phyloP scores from a whole-genome alignment of 2,329 filamentous ascomycete species.

The Penicillium sp. region DNA sequence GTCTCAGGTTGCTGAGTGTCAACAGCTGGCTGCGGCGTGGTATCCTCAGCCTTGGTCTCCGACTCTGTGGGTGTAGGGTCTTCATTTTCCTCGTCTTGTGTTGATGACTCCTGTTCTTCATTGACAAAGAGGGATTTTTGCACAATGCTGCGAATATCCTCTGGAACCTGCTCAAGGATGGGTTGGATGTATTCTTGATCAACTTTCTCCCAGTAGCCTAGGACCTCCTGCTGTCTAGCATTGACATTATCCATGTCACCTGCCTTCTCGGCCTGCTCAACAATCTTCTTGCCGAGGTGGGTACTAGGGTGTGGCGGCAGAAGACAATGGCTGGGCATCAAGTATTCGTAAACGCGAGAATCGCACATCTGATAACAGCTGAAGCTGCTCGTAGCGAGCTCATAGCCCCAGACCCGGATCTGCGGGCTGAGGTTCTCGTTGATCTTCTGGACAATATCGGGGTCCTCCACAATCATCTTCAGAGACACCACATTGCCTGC shows the following conservation, averaged over 20 bases:
- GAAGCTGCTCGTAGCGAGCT: conserved; percentile 85
- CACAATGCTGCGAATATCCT: conserved; percentile 41
- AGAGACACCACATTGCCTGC: conserved; percentile 93
- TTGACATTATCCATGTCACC: conserved; percentile 69
- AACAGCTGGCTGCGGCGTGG: conserved; percentile 3
- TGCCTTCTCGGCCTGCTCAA: conserved; percentile 72
- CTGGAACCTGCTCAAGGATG: conserved; percentile 50
- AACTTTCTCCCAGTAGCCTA: conserved; percentile 77
- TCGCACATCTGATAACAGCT: conserved; percentile 95
- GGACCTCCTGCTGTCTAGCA: conserved; percentile 72
- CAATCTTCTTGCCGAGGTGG: conserved; percentile 78
- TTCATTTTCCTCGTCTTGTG: conserved; percentile 13
- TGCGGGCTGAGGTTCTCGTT: conserved; percentile 81
- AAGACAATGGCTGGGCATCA: conserved; percentile 90
- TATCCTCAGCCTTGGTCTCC: conserved; percentile 10
- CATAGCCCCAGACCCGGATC: conserved; percentile 93
- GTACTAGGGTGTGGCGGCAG: conserved; percentile 88
- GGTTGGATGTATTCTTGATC: conserved; percentile 80
- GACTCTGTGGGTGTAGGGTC: conserved; percentile 6
- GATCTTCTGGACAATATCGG: conserved; percentile 84
- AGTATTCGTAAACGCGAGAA: conserved; percentile 94
- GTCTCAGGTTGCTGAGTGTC: conserved; percentile 5
- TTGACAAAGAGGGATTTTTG: conserved; percentile 40
- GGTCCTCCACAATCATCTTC: conserved; percentile 93
- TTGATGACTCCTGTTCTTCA: conserved; percentile 22